Evolutionary conservation across 2,329 filamentous ascomycete species (phyloP).

Genomic region (Phyllosticta citriasiana): DNA sequence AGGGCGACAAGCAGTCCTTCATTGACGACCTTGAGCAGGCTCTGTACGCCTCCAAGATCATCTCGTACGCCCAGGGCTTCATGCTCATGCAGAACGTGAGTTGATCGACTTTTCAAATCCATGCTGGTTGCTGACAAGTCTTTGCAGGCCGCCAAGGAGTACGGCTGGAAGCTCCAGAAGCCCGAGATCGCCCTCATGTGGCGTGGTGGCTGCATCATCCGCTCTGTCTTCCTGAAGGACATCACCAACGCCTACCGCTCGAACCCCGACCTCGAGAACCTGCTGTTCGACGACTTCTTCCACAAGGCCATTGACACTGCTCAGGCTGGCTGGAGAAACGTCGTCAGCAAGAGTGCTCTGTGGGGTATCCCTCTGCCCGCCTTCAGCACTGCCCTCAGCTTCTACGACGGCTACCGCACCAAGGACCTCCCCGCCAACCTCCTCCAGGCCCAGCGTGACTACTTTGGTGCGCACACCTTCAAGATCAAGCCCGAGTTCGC

Average conservation of each 20-base stretch:
- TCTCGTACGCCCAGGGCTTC: constrained; percentile 99
- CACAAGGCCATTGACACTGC: constrained; percentile 97
- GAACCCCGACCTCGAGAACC: constrained; percentile 91
- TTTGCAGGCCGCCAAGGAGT: constrained; percentile 79
- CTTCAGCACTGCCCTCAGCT: constrained; percentile 93
- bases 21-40: constrained; percentile 97
- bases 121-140: constrained; percentile 17
- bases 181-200: constrained; percentile 99
- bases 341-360: constrained; percentile 82
- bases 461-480: constrained; percentile 68
- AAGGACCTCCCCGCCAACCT: constrained; percentile 97
- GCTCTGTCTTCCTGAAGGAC: constrained; percentile 99
- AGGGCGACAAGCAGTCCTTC: constrained; percentile 86
- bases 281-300: constrained; percentile 99
- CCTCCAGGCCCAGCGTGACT: constrained; percentile 97
- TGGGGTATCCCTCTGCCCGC: constrained; percentile 93
- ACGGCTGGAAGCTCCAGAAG: constrained; percentile 99
- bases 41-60: constrained; percentile 98
- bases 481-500: constrained; percentile 43
- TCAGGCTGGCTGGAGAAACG: constrained; percentile 50
- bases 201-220: constrained; percentile 99
- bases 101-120: constrained; percentile 11
- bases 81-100: constrained; percentile 98
- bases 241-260: constrained; percentile 95
- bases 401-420: constrained; percentile 98